These are phyloP conservation scores for Pseudogymnoascus sp. DNA, from an alignment of 2,329 filamentous ascomycete genomes.

Conservation along the genomic window DNA sequence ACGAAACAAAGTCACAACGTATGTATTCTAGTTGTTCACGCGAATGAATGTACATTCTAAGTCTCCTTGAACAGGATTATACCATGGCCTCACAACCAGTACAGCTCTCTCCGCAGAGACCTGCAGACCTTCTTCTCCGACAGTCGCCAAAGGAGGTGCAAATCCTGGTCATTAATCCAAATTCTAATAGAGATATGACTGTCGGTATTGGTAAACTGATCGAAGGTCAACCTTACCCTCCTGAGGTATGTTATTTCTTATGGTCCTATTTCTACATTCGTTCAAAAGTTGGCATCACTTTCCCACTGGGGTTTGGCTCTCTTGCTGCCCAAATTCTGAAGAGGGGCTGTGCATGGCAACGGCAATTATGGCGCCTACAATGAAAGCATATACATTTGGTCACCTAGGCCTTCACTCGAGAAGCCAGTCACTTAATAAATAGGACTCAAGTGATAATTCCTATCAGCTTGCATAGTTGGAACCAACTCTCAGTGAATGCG, in stretches of 20 bases:
- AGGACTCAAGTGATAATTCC: too few relatives aligned
- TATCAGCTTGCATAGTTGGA: too few relatives aligned
- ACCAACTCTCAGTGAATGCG: too few relatives aligned
- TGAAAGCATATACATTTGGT: too few relatives aligned
- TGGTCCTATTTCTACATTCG: background rate
- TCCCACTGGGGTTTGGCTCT: too few relatives aligned
- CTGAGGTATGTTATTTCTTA: background rate
- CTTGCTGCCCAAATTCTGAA: too few relatives aligned
- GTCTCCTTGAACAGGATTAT: background rate
- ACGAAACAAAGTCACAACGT: background rate
- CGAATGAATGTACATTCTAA: background rate
- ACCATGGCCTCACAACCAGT: background rate
- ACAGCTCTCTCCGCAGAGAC: background rate
- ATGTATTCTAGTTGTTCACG: background rate
- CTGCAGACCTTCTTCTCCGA: background rate
- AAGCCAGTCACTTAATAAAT: too few relatives aligned
- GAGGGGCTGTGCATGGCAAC: too few relatives aligned
- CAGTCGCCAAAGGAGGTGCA: slow-evolving; percentile 37
- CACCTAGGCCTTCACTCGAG: too few relatives aligned
- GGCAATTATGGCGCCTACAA: too few relatives aligned
- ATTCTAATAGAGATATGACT: slow-evolving; percentile 69
- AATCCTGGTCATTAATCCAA: slow-evolving; percentile 66
- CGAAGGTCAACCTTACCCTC: slow-evolving; percentile 19
- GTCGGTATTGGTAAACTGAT: slow-evolving; percentile 50
- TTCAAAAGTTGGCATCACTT: background rate